phyloP scores from a whole-genome alignment of 1,284 basidiomycete species.

The Puccinia polysora region DNA sequence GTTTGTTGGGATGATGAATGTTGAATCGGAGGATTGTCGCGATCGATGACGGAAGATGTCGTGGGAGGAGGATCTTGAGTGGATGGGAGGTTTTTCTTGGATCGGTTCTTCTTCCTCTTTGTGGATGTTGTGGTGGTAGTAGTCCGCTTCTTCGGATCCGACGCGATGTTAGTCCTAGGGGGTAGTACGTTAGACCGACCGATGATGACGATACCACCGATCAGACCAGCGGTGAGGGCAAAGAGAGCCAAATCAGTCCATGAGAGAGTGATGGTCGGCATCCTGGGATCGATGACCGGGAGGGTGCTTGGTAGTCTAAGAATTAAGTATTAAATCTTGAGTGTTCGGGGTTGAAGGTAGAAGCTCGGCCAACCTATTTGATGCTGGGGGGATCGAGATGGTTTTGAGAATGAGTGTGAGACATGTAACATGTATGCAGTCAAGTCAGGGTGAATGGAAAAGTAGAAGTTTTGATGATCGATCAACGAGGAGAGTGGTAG shows the following conservation, averaged over 20 bases:
- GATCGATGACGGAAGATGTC: not conserved
- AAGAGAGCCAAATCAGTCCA: conserved; percentile 39
- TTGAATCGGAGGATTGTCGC: not conserved
- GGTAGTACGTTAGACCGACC: conserved; percentile 12
- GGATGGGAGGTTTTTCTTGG: not conserved
- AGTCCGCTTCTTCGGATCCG: conserved; percentile 10
- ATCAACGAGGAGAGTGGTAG: too few relatives aligned
- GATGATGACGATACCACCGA: conserved; percentile 21
- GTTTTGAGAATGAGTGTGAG: too few relatives aligned
- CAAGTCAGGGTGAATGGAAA: too few relatives aligned
- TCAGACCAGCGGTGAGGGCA: conserved; percentile 22
- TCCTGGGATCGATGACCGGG: too few relatives aligned
- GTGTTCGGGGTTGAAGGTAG: too few relatives aligned
- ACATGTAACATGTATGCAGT: too few relatives aligned
- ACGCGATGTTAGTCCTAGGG: not conserved
- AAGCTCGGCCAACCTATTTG: too few relatives aligned
- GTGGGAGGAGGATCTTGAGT: not conserved
- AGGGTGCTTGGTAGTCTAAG: too few relatives aligned
- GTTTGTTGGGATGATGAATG: not conserved
- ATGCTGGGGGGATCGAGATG: too few relatives aligned
- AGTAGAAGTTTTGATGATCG: too few relatives aligned
- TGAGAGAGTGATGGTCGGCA: conserved; percentile 42
- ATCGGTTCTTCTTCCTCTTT: conserved; percentile 38
- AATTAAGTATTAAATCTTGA: too few relatives aligned
- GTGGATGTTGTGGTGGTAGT: not conserved